These are phyloP conservation scores for Madurella fahalii DNA, from an alignment of 2,329 filamentous ascomycete genomes.

Conservation along the genomic window DNA sequence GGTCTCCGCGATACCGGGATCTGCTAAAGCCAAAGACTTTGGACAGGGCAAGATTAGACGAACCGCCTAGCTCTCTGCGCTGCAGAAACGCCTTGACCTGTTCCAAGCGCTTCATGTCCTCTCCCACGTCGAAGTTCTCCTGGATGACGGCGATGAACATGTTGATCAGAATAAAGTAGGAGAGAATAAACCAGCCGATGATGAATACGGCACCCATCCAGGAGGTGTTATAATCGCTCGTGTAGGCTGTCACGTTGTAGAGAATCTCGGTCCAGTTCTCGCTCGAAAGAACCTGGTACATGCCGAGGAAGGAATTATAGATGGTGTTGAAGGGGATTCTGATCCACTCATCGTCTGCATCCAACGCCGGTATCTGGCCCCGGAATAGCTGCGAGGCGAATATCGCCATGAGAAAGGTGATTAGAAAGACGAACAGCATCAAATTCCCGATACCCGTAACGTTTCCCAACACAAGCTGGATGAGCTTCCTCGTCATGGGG, in stretches of 20 bases:
- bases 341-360: slow-evolving; percentile 58
- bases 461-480: slow-evolving; percentile 85
- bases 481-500: slow-evolving; percentile 79
- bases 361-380: slow-evolving; percentile 68
- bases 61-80: slow-evolving; percentile 75
- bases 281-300: slow-evolving; percentile 95
- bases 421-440: slow-evolving; percentile 92
- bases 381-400: slow-evolving; percentile 92
- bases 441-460: slow-evolving; percentile 88
- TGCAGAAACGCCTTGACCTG: slow-evolving; percentile 95
- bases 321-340: slow-evolving; percentile 81
- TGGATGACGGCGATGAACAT: slow-evolving; percentile 99
- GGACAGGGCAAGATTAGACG: slow-evolving; percentile 71
- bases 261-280: slow-evolving; percentile 92
- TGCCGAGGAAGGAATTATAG: slow-evolving; percentile 92
- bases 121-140: slow-evolving; percentile 97
- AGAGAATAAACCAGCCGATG: slow-evolving; percentile 91
- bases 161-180: slow-evolving; percentile 94
- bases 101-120: slow-evolving; percentile 94
- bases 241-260: slow-evolving; percentile 73
- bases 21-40: slow-evolving; percentile 64
- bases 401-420: slow-evolving; percentile 90
- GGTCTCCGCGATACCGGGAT: slow-evolving; percentile 64
- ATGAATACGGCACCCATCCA: slow-evolving; percentile 93
- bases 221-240: slow-evolving; percentile 62